phyloP scores from a whole-genome alignment of 768 basidiomycete species.

The Boletus huronensis region DNA sequence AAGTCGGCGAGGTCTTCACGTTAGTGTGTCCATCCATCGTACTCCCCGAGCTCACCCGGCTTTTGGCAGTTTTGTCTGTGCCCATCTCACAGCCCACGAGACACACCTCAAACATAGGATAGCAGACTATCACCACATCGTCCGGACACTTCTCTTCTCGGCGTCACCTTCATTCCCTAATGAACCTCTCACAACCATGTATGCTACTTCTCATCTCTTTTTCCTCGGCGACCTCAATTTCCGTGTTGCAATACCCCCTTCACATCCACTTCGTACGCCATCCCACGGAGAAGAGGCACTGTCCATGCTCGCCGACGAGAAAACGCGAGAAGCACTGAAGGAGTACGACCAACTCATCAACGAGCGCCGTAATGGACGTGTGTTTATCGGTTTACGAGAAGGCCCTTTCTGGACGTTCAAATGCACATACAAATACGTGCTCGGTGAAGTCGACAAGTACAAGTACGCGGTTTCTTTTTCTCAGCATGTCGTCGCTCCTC shows the following conservation, averaged over 20 bases:
- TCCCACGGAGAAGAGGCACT: conserved; percentile 36
- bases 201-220: conserved; percentile 87
- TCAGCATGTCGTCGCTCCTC: neutral
- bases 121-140: conserved; percentile 78
- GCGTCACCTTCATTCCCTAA: conserved; percentile 42
- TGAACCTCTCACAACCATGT: conserved; percentile 55
- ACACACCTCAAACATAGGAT: conserved; percentile 62
- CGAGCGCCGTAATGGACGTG: conserved; percentile 60
- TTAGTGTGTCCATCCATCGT: conserved; percentile 39
- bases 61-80: conserved; percentile 74
- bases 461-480: conserved; percentile 43
- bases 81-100: conserved; percentile 85
- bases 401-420: conserved; percentile 89
- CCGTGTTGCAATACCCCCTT: conserved; percentile 62
- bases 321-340: conserved; percentile 54
- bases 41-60: conserved; percentile 1
- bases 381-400: conserved; percentile 74
- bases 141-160: conserved; percentile 74
- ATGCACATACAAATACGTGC: conserved; percentile 83
- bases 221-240: conserved; percentile 95
- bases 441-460: conserved; percentile 82
- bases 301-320: conserved; percentile 46
- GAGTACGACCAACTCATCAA: conserved; percentile 70
- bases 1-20: conserved; percentile 78
- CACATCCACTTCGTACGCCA: conserved; percentile 43